phyloP scores from a whole-genome alignment of 306 rosid species.

The Dalbergia oliveri region DNA sequence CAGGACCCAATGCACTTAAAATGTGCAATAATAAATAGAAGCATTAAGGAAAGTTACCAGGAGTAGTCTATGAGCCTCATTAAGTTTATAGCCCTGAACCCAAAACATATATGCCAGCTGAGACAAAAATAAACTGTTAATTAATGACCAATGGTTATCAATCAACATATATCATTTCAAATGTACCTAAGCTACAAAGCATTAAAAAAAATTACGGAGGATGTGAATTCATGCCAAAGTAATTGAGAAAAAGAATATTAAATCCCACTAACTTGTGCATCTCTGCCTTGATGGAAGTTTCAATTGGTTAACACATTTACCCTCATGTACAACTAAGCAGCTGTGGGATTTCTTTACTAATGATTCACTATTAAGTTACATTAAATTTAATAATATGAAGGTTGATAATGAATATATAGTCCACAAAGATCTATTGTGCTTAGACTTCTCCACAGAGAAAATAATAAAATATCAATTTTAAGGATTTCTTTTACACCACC shows the following conservation, averaged over 20 bases:
- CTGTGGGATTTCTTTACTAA: slow-evolving; percentile 21
- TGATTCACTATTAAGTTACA: slow-evolving; percentile 19
- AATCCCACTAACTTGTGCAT: slow-evolving; percentile 6
- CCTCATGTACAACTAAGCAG: background rate
- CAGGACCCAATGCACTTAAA: slow-evolving; percentile 33
- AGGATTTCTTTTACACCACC: slow-evolving; percentile 32
- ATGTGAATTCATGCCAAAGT: slow-evolving; percentile 11
- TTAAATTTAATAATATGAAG: background rate
- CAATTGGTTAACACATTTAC: slow-evolving; percentile 22
- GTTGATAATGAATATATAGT: background rate
- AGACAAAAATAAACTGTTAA: slow-evolving; percentile 52
- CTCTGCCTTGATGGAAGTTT: slow-evolving; percentile 1
- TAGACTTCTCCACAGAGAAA: background rate
- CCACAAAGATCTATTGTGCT: slow-evolving; percentile 25
- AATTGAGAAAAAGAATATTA: slow-evolving; percentile 19
- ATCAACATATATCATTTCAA: slow-evolving; percentile 7
- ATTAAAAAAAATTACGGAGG: slow-evolving; percentile 6
- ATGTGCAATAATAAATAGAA: slow-evolving; percentile 12
- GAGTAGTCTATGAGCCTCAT: slow-evolving; percentile 67
- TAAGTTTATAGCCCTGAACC: slow-evolving; percentile 84
- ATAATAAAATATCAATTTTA: slow-evolving; percentile 22
- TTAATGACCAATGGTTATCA: slow-evolving; percentile 24
- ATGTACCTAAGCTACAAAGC: slow-evolving; percentile 10
- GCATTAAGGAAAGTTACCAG: slow-evolving; percentile 63
- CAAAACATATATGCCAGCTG: slow-evolving; percentile 98